These are phyloP conservation scores for Fusarium paranaense DNA, from an alignment of 2,329 filamentous ascomycete species.

Conservation along the genomic window DNA sequence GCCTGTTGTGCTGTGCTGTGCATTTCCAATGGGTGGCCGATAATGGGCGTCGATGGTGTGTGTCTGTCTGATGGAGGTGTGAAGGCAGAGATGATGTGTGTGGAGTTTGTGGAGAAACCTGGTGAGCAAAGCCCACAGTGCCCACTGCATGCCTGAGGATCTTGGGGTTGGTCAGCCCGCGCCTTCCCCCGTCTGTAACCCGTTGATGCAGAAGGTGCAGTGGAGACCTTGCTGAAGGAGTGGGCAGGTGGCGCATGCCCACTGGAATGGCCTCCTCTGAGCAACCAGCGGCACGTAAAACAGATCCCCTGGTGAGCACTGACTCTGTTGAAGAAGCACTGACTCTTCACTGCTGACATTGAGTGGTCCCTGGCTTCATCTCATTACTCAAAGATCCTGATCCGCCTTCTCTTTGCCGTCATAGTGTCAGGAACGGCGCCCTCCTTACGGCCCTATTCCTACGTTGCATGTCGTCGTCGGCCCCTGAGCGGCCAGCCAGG, in stretches of 20 bases:
- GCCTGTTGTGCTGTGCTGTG: neutral
- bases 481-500: neutral
- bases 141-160: neutral
- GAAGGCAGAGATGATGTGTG: neutral
- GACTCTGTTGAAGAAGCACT: neutral
- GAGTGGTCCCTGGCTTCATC: neutral
- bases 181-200: neutral
- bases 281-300: neutral
- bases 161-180: conserved; percentile 7
- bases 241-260: neutral
- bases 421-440: conserved; percentile 25
- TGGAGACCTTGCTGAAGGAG: neutral
- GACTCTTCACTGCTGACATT: conserved; percentile 9
- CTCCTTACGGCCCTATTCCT: conserved; percentile 11
- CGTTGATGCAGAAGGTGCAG: neutral
- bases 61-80: neutral
- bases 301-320: neutral
- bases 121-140: neutral
- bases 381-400: neutral
- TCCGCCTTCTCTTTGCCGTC: conserved; percentile 3
- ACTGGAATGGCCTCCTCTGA: neutral
- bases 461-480: neutral
- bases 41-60: neutral
- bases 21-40: neutral
- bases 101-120: conserved; percentile 25